phyloP scores from a whole-genome alignment of 2,329 filamentous ascomycete genomes.

The Tolypocladium album region DNA sequence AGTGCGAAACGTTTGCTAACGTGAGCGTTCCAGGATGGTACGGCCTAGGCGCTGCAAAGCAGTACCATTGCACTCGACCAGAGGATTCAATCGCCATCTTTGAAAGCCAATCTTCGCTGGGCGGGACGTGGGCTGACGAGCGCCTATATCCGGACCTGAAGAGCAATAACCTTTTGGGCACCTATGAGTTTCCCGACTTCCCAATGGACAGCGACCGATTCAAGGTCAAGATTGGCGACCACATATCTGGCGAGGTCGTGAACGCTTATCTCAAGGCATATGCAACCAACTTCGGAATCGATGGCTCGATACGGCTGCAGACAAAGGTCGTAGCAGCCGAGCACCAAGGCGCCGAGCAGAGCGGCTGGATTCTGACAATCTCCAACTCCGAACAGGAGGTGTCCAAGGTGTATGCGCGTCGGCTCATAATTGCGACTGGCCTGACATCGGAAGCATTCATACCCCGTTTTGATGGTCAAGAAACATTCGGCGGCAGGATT shows the following conservation, averaged over 20 bases:
- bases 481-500: constrained; percentile 31
- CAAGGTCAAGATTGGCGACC: constrained; percentile 30
- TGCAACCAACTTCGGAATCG: constrained; percentile 30
- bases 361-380: constrained; percentile 32
- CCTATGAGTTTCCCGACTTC: constrained; percentile 64
- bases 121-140: constrained; percentile 60
- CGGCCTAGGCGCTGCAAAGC: constrained; percentile 52
- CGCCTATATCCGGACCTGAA: constrained; percentile 59
- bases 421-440: constrained; percentile 44
- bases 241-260: constrained; percentile 36
- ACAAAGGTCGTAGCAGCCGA: constrained; percentile 31
- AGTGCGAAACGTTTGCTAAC: neutral
- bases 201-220: constrained; percentile 51
- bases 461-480: constrained; percentile 34
- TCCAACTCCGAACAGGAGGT: constrained; percentile 6
- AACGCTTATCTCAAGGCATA: constrained; percentile 37
- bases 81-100: constrained; percentile 44
- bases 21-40: constrained; percentile 19
- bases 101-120: constrained; percentile 45
- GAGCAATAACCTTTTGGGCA: constrained; percentile 64
- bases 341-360: constrained; percentile 22
- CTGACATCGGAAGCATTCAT: constrained; percentile 37
- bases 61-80: constrained; percentile 48
- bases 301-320: constrained; percentile 25
- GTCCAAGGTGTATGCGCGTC: constrained; percentile 26